Base-by-base conservation (phyloP, 495 filamentous ascomycete species). In the Trichoderma virens region DNA sequence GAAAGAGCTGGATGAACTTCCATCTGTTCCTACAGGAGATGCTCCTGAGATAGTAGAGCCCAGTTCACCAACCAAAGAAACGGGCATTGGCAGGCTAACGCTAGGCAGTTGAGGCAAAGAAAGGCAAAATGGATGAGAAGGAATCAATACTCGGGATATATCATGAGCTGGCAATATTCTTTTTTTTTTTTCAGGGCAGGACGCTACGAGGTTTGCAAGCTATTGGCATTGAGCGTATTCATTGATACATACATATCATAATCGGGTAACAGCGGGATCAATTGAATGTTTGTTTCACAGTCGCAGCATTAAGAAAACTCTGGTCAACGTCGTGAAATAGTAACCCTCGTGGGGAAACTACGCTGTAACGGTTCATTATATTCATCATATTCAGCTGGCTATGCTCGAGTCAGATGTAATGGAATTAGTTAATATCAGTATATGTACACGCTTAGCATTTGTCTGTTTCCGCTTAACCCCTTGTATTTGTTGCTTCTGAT, bases 1-100 rank as follows among this genome's bases (percentile, higher is more conserved):
- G 25, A 78, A 81, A 63, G 75, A 75, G 34, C 70, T 73, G 31
- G 67, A 70, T 13, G 78, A 75, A 64, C 67, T 68, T 41, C 64
- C 69, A 39, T 67, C 71, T 67, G 67, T 70, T 64, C 69, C 76
- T 25, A 61, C 16, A 23, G 68, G 64, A 39, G 67, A 71, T 43
- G 63, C 65, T 23, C 61, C 35, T 27, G 43, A 64, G 30, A 68
- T 68, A 63, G 43, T 62, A 35, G 67, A 69, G 65, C 51, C 71
- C 39, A 62, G 61, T 56, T 63, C 64, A 30, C 61, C 61, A 28
- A 62, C 61, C 5, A n/a, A 14, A 28, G 61, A 43, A 18, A 62
- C 61, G 1, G 61, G 61, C 0, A 41, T 62, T 30, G 61, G 38
- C 25, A 62, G 47, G 11, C 39, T 62, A 38, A 25, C 61, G 5